Evolutionary conservation across 495 filamentous ascomycete species (phyloP), one percentile per base, ranked within the genome.

Genomic region (Xylaria longipes): DNA sequence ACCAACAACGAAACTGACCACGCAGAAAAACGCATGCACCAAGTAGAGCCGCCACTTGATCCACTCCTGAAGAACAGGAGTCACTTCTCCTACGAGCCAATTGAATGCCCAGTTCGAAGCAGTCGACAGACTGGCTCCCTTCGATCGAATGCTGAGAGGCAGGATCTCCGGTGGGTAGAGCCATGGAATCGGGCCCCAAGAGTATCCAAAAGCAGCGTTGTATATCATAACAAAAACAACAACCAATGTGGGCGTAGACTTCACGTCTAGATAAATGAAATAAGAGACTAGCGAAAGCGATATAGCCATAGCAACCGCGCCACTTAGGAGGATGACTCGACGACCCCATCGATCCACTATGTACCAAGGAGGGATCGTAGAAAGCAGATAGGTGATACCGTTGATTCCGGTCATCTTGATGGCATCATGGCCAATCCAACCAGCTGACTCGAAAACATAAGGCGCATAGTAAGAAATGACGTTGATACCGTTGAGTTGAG

Each of bases 401-500:
- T 99, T 99, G 81, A 99, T 93, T 60, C 97, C 97, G 14, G 97
- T 97, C 97, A 98, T 98, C 67, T 98, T 86, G 72, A 98, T 94
- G 25, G 96, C 97, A 63, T 92, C 86, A 39, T 95, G 93, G 52
- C 96, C 96, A 48, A 85, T 76, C 97, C 96, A 99, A 22, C 96
- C 95, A 41, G 97, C 96, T 33, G 93, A 93, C 81, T 98, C 95
- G 77, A 99, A 99, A 33, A 99, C 96, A 31, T 95, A 87, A 3
- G 97, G 97, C 0, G 97, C 95, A 75, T 99, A 99, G 84, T 99
- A 99, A 22, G 96, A 98, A 67, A 99, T 99, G 73, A 99, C 97
- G 82, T 99, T 99, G 82, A 99, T 99, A 57, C 96, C 96, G 82
- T 98, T 99, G 29, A 98, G 87, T 80, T 99, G 96, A 22, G 96